A percentile compares a stretch with the other conserved stretches of the same genome.
These are phyloP conservation scores for Multifurca ochricompacta DNA, from an alignment of 768 basidiomycete genomes.

Conservation along the genomic window DNA sequence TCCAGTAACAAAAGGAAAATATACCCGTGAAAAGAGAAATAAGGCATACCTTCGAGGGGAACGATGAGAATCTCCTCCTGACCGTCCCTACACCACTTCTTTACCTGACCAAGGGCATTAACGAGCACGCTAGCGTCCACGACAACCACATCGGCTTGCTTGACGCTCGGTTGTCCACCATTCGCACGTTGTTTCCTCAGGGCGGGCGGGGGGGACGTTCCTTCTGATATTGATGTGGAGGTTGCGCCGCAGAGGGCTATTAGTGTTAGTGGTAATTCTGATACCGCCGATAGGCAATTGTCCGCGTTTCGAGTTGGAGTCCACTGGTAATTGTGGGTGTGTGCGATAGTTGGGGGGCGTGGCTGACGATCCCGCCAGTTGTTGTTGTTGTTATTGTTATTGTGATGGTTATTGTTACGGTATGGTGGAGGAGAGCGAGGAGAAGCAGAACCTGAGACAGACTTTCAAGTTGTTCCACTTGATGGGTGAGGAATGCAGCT, in stretches of 20 bases:
- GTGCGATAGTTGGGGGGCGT: too few relatives aligned
- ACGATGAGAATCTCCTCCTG: constrained; percentile 73
- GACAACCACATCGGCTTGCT: constrained; percentile 69
- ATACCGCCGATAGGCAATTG: constrained; percentile 14
- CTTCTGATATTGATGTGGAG: background rate
- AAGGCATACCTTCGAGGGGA: constrained; percentile 85
- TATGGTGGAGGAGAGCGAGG: constrained; percentile 24
- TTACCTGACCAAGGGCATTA: constrained; percentile 68
- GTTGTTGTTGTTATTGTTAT: background rate
- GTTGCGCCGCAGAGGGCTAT: too few relatives aligned
- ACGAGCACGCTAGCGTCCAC: constrained; percentile 79
- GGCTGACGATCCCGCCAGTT: constrained; percentile 20
- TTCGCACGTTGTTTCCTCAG: constrained; percentile 4
- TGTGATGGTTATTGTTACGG: constrained; percentile 30
- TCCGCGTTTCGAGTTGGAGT: constrained; percentile 24
- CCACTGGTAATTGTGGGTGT: constrained; percentile 8
- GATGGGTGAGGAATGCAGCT: constrained; percentile 79
- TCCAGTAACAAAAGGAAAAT: too few relatives aligned
- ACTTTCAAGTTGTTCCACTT: constrained; percentile 84
- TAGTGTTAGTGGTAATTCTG: constrained; percentile 1
- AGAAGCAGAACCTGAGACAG: constrained; percentile 44
- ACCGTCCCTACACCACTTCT: constrained; percentile 73
- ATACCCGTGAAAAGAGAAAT: constrained; percentile 11
- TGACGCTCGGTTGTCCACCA: constrained; percentile 21
- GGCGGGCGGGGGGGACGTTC: background rate